These are phyloP conservation scores for Beta corolliflora DNA, from an alignment of 179 eudicot genomes.

Conservation along the genomic window DNA sequence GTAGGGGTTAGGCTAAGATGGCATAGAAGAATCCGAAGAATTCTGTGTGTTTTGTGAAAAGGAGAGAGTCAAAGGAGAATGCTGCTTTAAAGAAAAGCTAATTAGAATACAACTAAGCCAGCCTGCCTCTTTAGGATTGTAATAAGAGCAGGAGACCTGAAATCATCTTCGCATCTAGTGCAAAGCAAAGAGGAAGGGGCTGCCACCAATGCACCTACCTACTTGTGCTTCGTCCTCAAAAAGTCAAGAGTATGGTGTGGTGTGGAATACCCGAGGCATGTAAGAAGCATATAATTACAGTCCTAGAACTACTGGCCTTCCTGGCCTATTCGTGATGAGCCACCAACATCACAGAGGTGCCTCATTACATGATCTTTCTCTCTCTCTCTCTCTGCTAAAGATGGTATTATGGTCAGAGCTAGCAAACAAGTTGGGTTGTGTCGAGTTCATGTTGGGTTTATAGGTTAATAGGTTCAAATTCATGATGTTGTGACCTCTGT, in stretches of 20 bases:
- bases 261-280: slow-evolving; percentile 1
- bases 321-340: slow-evolving; percentile 5
- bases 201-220: neutral
- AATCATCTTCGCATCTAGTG: neutral
- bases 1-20: neutral
- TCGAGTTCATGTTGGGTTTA: too few relatives aligned
- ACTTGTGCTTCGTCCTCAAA: neutral
- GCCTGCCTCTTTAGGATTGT: neutral
- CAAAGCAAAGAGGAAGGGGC: neutral
- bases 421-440: too few relatives aligned
- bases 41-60: neutral
- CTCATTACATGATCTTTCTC: neutral
- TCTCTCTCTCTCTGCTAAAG: neutral
- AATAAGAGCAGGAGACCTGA: neutral
- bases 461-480: too few relatives aligned
- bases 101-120: neutral
- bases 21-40: neutral
- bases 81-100: neutral
- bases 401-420: neutral
- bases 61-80: neutral
- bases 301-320: neutral
- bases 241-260: neutral
- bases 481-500: neutral
- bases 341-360: slow-evolving; percentile 11
- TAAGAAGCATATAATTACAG: neutral